Evolutionary conservation across 768 basidiomycete genomes (phyloP), one percentile per base, ranked within the genome.

Genomic region (Cyathus striatus): DNA sequence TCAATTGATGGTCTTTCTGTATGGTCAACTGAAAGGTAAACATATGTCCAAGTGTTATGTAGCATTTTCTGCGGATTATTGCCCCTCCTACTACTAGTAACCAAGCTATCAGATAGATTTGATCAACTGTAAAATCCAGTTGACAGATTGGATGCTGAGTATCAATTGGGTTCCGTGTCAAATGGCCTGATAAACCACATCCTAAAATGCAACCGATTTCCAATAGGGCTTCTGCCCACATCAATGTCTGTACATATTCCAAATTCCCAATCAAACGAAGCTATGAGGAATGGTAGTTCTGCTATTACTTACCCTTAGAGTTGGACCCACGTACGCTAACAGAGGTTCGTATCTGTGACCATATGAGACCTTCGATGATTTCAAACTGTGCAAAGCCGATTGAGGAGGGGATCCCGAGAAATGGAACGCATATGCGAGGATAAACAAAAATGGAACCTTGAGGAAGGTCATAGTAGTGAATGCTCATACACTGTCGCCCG

Each of bases 11-110:
- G 25, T 53, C 45, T n/a, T 50, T 47, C 26, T 45, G 46, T 14
- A 56, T 55, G 46, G 57, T 60, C 30, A 69, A 47, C 40, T 69
- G 58, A 44, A 70, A 69, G 14, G 68, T 73, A 53, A 69, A 70
- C 14, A 61, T 47, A 5, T 40, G 23, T 16, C 64, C 68, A 23
- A 73, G 53, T 17, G 49, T 50, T 17, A 45, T 58, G 51, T 64
- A 71, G 42, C 62, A 72, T 43, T 48, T 46, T 4, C 59, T 27
- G 22, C 73, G 69, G 2, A 73, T 50, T 1, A 54, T 23, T 2
- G 57, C 41, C 4, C 68, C 70, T 13, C 49, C 30, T 6, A 58
- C 16, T 1, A 58, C 48, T 10, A 63, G 12, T 26, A 54, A 4
- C 13, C 56, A 45, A 7, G 66, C 63, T 12, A 57, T 5, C 4